These are phyloP conservation scores for Talaromyces verruculosus DNA, from an alignment of 2,329 filamentous ascomycete genomes.

Conservation along the genomic window DNA sequence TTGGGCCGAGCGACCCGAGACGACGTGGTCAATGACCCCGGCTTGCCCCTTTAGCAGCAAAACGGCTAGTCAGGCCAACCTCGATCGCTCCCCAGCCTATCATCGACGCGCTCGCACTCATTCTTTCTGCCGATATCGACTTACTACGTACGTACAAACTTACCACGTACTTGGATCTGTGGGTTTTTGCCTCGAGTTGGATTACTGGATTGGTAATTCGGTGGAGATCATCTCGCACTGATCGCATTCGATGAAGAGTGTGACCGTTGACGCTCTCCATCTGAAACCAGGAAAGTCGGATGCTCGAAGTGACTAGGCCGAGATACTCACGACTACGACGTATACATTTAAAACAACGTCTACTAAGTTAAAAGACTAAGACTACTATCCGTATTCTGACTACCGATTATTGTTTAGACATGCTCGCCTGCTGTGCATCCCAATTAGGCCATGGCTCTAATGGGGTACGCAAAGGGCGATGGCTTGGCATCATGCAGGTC, in stretches of 20 bases:
- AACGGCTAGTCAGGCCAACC: constrained; percentile 6
- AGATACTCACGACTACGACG: background rate
- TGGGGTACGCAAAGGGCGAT: background rate
- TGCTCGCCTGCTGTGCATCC: background rate
- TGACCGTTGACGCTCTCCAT: background rate
- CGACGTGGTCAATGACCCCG: constrained; percentile 9
- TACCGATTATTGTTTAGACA: background rate
- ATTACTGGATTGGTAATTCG: too few species aligned
- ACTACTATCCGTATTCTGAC: background rate
- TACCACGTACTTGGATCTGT: background rate
- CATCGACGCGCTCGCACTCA: background rate
- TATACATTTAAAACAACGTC: background rate
- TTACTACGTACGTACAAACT: background rate
- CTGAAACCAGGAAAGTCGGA: background rate
- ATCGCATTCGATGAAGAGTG: background rate
- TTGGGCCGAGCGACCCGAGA: background rate
- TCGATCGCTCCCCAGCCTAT: constrained; percentile 3
- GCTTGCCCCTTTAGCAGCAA: background rate
- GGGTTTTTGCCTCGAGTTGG: background rate
- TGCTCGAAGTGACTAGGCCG: background rate
- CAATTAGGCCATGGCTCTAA: background rate
- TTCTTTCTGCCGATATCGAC: background rate
- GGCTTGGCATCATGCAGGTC: constrained; percentile 14
- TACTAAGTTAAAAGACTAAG: background rate
- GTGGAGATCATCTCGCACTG: constrained; percentile 5